phyloP scores from a whole-genome alignment of 1,139 yeast genomes.

The Magnusiomyces ingens region DNA sequence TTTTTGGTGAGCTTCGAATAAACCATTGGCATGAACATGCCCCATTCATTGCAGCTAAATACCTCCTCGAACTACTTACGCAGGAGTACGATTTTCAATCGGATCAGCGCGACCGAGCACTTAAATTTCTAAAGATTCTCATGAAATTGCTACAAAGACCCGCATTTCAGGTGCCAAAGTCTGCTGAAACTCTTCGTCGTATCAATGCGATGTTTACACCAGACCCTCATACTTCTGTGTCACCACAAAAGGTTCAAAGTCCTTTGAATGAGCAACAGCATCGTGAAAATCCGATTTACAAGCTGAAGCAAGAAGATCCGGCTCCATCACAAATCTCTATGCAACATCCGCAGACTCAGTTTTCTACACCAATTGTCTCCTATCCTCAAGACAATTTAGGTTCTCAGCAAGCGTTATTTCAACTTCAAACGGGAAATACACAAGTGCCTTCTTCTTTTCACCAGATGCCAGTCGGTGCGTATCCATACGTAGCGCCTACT shows the following conservation, averaged over 20 bases:
- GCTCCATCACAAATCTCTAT: background rate
- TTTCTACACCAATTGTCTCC: too few relatives aligned
- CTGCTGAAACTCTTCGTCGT: background rate
- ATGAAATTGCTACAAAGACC: background rate
- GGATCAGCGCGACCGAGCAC: background rate
- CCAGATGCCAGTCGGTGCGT: too few relatives aligned
- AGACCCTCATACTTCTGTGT: background rate
- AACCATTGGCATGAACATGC: constrained; percentile 14
- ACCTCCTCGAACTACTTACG: constrained; percentile 4
- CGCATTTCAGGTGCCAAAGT: constrained; percentile 1
- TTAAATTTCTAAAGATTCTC: background rate
- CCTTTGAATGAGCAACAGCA: background rate
- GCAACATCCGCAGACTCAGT: too few relatives aligned
- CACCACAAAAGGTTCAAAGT: background rate
- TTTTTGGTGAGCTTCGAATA: constrained; percentile 10
- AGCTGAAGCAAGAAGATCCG: background rate
- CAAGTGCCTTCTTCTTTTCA: too few relatives aligned
- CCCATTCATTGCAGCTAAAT: constrained; percentile 9
- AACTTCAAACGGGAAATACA: too few relatives aligned
- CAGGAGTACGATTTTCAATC: background rate
- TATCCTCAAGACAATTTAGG: too few relatives aligned
- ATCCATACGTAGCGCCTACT: too few relatives aligned
- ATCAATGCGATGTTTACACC: background rate
- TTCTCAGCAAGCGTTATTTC: too few relatives aligned
- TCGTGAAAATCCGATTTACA: background rate